Evolutionary conservation across 495 filamentous ascomycete genomes (phyloP).

Genomic region (Penicillium cataractarum): DNA sequence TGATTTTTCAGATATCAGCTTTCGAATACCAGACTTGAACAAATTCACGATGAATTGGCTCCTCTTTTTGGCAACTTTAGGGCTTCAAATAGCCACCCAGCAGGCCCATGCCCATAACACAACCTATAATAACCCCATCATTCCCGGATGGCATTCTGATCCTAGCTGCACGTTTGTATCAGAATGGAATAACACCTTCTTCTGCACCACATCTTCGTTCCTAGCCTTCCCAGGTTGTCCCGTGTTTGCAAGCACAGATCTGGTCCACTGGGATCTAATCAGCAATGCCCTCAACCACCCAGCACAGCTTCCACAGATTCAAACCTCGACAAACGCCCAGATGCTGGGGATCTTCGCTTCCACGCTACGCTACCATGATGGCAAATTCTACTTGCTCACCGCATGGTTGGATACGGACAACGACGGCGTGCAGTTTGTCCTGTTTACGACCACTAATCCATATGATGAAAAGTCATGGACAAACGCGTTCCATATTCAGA

Average conservation of each 20-base stretch:
- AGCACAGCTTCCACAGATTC: constrained; percentile 20
- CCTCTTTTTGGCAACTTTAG: not conserved
- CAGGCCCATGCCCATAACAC: not conserved
- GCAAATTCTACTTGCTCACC: constrained; percentile 25
- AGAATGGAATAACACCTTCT: constrained; percentile 23
- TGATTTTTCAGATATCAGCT: not conserved
- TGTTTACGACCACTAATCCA: constrained; percentile 24
- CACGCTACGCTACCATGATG: constrained; percentile 29
- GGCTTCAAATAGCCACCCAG: not conserved
- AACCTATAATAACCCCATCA: constrained; percentile 21
- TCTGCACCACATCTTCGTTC: constrained; percentile 30
- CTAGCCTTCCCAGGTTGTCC: constrained; percentile 29
- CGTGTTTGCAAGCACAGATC: constrained; percentile 30
- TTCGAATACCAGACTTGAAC: not conserved
- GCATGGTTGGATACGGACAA: constrained; percentile 3
- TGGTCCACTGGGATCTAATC: constrained; percentile 28
- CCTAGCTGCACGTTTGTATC: constrained; percentile 29
- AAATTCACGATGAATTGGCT: not conserved
- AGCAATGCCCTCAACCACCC: constrained; percentile 24
- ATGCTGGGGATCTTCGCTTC: constrained; percentile 28
- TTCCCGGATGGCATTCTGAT: constrained; percentile 35
- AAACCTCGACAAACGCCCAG: constrained; percentile 20
- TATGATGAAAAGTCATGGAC: constrained; percentile 26
- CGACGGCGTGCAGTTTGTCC: constrained; percentile 5
- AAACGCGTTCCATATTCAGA: constrained; percentile 20